A percentile compares a stretch with the other conserved stretches of the same genome.
These are phyloP conservation scores for Malus fusca DNA, from an alignment of 306 rosid genomes.

Conservation along the genomic window DNA sequence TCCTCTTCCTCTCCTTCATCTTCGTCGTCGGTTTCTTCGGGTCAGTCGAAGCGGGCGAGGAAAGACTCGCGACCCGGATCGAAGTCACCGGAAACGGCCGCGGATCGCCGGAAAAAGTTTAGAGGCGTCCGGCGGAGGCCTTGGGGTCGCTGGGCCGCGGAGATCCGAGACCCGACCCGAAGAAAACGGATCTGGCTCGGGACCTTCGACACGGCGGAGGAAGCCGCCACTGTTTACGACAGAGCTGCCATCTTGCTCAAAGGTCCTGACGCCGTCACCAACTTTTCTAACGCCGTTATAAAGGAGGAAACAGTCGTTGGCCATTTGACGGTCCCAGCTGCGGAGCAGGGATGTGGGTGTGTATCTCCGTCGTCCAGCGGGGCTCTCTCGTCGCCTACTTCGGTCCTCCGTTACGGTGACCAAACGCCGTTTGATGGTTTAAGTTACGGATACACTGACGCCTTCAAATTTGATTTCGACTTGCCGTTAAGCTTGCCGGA, in stretches of 20 bases:
- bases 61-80: not conserved
- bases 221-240: constrained; percentile 71
- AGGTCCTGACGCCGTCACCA: constrained; percentile 57
- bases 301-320: not conserved
- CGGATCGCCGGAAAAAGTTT: constrained; percentile 25
- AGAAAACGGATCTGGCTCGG: constrained; percentile 76
- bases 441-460: constrained; percentile 33
- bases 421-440: constrained; percentile 17
- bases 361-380: not conserved
- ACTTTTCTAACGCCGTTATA: constrained; percentile 34
- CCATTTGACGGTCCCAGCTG: not conserved
- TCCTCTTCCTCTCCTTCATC: not conserved
- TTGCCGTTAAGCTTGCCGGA: constrained; percentile 40
- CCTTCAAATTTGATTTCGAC: constrained; percentile 37
- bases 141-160: constrained; percentile 85
- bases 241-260: constrained; percentile 54
- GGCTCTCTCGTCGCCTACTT: constrained; percentile 45
- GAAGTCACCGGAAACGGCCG: not conserved
- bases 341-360: constrained; percentile 8
- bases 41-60: not conserved
- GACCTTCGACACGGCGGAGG: constrained; percentile 75
- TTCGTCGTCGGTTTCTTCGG: not conserved
- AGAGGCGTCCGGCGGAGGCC: constrained; percentile 80
- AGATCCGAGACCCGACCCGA: constrained; percentile 67
- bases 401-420: constrained; percentile 38